Base-by-base conservation (phyloP, 2,329 filamentous ascomycete genomes). In the Acarospora socialis region DNA sequence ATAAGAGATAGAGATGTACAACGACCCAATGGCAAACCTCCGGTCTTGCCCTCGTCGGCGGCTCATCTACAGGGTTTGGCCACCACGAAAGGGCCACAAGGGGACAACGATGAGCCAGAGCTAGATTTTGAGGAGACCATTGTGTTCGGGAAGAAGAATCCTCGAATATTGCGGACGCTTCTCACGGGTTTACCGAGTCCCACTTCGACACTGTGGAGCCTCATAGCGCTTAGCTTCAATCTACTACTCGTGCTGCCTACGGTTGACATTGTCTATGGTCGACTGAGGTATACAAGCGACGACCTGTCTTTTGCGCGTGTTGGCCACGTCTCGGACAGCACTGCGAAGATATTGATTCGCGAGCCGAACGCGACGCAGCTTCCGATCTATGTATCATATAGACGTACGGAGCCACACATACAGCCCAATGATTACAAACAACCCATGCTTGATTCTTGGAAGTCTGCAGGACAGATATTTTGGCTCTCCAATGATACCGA, bases 291-390 rank as follows among this genome's bases (percentile, higher is more conserved):
- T 52, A 73, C 77, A 3, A 73, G 66, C 16, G 60, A 81, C 17
- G 75, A 92, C 42, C 61, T 93, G 7, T 81, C 84, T 0, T 92
- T 98, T 52, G 81, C 81, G 23, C 71, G 90, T 6, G 62, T 93
- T 10, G 90, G 90, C 16, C 87, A 87, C 51, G 77, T 95, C 17
- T 92, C 84, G 4, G 70, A 81, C 12, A 70, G 66, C 0, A 77
- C 77, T 34, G 90, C 84, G 14, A 84, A 74, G 38, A 66, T 98
- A 22, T 60, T 98, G 17, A 65, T 98, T 28, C 72, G 90, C 35
- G 90, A 95, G 53, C 83, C 90, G 1, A 71, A 92, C 43, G 64
- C 71, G 31, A 52, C 67, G 20, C 73, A 79, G 45, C 68, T 92
- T 50, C 84, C 86, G 0, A 57, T 93, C n/a, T 74, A 65, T 1